These are phyloP conservation scores for Xanthoconium stramineum DNA, from an alignment of 768 basidiomycete genomes.

Conservation along the genomic window DNA sequence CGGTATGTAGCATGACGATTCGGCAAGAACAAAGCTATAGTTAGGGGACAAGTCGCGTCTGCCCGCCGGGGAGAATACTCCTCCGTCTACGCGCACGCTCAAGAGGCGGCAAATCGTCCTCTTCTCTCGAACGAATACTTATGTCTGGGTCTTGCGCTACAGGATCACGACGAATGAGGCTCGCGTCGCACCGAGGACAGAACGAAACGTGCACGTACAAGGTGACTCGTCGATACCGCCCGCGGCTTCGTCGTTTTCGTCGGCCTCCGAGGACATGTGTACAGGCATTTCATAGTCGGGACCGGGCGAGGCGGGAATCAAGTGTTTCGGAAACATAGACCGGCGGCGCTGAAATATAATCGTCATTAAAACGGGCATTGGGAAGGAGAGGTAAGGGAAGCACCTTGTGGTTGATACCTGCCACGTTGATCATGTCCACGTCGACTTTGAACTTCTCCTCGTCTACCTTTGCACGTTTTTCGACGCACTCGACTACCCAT, in stretches of 20 bases:
- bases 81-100: slow-evolving; percentile 62
- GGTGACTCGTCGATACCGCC: slow-evolving; percentile 21
- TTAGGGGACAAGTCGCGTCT: slow-evolving; percentile 24
- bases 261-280: slow-evolving; percentile 25
- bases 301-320: slow-evolving; percentile 34
- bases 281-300: slow-evolving; percentile 6
- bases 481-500: slow-evolving; percentile 87
- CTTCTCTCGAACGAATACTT: slow-evolving; percentile 36
- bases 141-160: slow-evolving; percentile 25
- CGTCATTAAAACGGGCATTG: neutral
- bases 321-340: slow-evolving; percentile 66
- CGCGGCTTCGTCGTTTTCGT: slow-evolving; percentile 31
- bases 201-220: slow-evolving; percentile 17
- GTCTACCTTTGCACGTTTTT: slow-evolving; percentile 59
- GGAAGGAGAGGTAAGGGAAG: neutral
- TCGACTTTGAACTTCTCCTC: slow-evolving; percentile 67
- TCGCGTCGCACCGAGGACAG: neutral
- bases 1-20: neutral
- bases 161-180: slow-evolving; percentile 3
- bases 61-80: slow-evolving; percentile 34
- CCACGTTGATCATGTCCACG: slow-evolving; percentile 53
- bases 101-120: slow-evolving; percentile 62
- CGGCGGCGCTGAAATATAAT: slow-evolving; percentile 57
- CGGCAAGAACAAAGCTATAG: neutral
- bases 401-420: slow-evolving; percentile 65